These are phyloP conservation scores for Dothiorella sarmentorum DNA, from an alignment of 2,329 filamentous ascomycete species.

Conservation along the genomic window DNA sequence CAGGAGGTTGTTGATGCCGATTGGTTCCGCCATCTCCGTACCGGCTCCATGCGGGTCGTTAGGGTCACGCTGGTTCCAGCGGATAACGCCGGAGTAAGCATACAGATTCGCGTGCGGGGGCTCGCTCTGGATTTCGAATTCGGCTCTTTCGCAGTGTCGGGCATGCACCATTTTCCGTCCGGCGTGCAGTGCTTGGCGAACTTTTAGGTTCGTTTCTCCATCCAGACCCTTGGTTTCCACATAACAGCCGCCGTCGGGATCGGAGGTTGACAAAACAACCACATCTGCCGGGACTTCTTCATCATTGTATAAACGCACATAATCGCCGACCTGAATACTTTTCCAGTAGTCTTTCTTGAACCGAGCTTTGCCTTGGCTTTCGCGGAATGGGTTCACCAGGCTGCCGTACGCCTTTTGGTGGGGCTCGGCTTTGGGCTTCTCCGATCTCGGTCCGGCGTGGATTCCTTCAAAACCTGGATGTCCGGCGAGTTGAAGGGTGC, in stretches of 20 bases:
- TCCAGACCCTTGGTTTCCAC: slow-evolving; percentile 98
- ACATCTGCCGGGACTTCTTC: slow-evolving; percentile 94
- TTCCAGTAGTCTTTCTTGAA: slow-evolving; percentile 97
- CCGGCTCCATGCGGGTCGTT: slow-evolving; percentile 60
- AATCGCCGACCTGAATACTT: slow-evolving; percentile 90
- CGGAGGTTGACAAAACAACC: slow-evolving; percentile 87
- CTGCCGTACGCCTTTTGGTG: slow-evolving; percentile 58
- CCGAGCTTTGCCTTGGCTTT: slow-evolving; percentile 65
- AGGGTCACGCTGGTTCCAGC: slow-evolving; percentile 73
- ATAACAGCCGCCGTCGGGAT: slow-evolving; percentile 91
- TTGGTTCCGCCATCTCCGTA: slow-evolving; percentile 83
- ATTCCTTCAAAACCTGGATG: slow-evolving; percentile 23
- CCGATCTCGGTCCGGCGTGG: slow-evolving; percentile 28
- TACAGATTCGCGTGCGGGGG: slow-evolving; percentile 90
- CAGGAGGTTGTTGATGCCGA: slow-evolving; percentile 91
- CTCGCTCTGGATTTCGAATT: slow-evolving; percentile 89
- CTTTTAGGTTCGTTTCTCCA: slow-evolving; percentile 95
- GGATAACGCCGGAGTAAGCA: slow-evolving; percentile 85
- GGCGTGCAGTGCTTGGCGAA: slow-evolving; percentile 84
- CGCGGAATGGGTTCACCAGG: slow-evolving; percentile 69
- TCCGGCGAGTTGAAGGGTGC: slow-evolving; percentile 24
- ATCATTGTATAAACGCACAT: slow-evolving; percentile 92
- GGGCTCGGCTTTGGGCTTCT: slow-evolving; percentile 22
- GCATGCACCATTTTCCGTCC: slow-evolving; percentile 81
- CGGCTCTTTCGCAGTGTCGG: slow-evolving; percentile 82